These are phyloP conservation scores for Epichloe uncinata DNA, from an alignment of 2,329 filamentous ascomycete species.

Conservation along the genomic window DNA sequence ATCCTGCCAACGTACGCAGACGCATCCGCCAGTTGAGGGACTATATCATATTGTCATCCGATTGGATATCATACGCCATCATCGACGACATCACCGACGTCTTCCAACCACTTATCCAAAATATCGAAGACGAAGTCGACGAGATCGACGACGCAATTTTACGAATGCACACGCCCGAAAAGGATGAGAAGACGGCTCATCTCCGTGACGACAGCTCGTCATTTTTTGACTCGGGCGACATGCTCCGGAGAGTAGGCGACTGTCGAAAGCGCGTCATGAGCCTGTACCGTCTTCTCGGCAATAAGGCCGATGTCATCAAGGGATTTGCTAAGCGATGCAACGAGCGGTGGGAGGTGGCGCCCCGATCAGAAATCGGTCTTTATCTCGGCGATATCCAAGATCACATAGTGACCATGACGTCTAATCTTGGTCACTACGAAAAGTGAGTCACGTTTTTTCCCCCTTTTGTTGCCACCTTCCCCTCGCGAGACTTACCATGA, in stretches of 20 bases:
- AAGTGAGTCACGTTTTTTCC: constrained; percentile 45
- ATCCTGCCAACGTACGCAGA: constrained; percentile 88
- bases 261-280: constrained; percentile 97
- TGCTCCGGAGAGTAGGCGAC: constrained; percentile 85
- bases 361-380: constrained; percentile 88
- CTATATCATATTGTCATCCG: constrained; percentile 81
- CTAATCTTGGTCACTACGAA: constrained; percentile 90
- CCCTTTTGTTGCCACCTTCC: not conserved
- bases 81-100: constrained; percentile 98
- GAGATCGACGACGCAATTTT: constrained; percentile 91
- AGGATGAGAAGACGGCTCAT: constrained; percentile 32
- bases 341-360: constrained; percentile 93
- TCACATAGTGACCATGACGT: constrained; percentile 98
- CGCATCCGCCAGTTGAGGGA: constrained; percentile 88
- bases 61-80: constrained; percentile 97
- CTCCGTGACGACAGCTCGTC: constrained; percentile 31
- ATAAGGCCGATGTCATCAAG: constrained; percentile 98
- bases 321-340: constrained; percentile 97
- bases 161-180: constrained; percentile 55
- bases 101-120: constrained; percentile 82
- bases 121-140: constrained; percentile 91
- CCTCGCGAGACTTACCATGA: not conserved
- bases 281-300: constrained; percentile 80
- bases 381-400: constrained; percentile 98
- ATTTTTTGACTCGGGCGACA: constrained; percentile 47